Percentiles rank a stretch among this genome's conserved stretches.
Evolutionary conservation across 108 stramenopile genomes (phyloP).

Genomic region (Nitzschia inconspicua): DNA sequence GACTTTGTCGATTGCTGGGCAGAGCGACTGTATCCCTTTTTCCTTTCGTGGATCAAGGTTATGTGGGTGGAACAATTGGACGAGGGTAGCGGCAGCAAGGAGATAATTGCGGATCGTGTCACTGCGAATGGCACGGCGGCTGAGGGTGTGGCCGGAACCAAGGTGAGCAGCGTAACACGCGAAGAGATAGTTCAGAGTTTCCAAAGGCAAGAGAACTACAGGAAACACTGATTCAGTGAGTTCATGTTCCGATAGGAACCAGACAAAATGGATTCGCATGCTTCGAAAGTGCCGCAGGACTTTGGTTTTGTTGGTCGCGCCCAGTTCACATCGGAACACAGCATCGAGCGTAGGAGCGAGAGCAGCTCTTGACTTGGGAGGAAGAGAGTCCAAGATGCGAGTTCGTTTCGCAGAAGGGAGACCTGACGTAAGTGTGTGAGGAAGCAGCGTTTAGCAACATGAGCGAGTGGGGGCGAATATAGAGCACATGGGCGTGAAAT

Average conservation of each 20-base stretch:
- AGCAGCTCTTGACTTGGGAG: conserved; percentile 1
- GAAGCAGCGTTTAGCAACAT: background rate
- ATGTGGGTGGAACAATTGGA: background rate
- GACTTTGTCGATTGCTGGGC: background rate
- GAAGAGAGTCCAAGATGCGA: background rate
- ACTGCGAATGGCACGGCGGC: background rate
- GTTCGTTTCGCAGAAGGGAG: background rate
- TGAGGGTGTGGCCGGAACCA: background rate
- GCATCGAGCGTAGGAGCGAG: background rate
- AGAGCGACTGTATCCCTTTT: too few species aligned
- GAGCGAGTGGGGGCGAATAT: background rate
- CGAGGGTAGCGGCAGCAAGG: background rate
- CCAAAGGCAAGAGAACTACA: background rate
- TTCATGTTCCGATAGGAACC: background rate
- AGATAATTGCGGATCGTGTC: background rate
- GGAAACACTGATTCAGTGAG: background rate
- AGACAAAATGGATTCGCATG: conserved; percentile 7
- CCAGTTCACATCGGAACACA: background rate
- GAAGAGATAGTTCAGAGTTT: background rate
- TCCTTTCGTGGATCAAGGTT: too few species aligned
- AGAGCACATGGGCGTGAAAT: background rate
- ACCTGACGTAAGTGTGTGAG: background rate
- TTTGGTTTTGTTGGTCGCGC: background rate
- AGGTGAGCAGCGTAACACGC: conserved; percentile 1
- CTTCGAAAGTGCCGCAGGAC: background rate